These are phyloP conservation scores for Fonsecaea erecta DNA, from an alignment of 2,329 filamentous ascomycete species.

Conservation along the genomic window DNA sequence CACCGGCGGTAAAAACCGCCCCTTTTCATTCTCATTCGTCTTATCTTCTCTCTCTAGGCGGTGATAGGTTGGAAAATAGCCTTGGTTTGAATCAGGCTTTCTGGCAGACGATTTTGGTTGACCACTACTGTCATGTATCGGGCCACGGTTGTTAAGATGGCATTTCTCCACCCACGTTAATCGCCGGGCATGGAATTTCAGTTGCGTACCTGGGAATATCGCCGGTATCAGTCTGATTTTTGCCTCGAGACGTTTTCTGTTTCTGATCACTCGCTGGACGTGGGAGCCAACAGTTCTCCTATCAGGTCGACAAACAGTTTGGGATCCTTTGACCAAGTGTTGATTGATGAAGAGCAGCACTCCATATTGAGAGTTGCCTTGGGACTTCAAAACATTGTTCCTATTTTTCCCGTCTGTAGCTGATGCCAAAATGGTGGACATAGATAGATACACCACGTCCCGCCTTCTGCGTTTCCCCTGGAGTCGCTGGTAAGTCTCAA, in stretches of 20 bases:
- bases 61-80: too few relatives aligned
- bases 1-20: too few relatives aligned
- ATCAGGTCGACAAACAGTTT: neutral
- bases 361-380: neutral
- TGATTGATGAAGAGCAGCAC: conserved; percentile 2
- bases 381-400: neutral
- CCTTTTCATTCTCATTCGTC: too few relatives aligned
- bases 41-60: too few relatives aligned
- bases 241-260: neutral
- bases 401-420: neutral
- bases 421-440: neutral
- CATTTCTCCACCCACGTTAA: neutral
- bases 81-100: too few relatives aligned
- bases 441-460: neutral
- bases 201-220: neutral
- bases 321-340: conserved; percentile 1
- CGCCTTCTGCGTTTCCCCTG: too few relatives aligned
- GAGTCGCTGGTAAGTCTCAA: too few relatives aligned
- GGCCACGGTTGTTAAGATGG: neutral
- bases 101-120: too few relatives aligned
- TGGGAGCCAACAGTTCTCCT: conserved; percentile 2
- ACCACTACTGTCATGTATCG: neutral
- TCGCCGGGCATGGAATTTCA: neutral
- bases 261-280: conserved; percentile 2
- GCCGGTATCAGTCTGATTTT: neutral